Evolutionary conservation across 768 basidiomycete genomes (phyloP).

Genomic region (Pleurotus eryngii): DNA sequence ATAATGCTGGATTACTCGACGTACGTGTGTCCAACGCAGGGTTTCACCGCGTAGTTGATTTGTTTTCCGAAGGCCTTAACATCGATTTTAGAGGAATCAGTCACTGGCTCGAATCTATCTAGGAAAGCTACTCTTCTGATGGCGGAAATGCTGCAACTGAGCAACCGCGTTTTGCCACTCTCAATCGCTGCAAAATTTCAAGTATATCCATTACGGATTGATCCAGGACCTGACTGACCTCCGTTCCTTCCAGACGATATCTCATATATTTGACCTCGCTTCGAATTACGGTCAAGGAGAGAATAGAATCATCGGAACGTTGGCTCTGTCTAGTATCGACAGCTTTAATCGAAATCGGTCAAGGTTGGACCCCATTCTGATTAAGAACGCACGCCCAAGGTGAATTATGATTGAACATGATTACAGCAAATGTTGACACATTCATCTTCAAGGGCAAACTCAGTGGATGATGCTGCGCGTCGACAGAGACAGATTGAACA

Average conservation of each 20-base stretch:
- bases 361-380: slow-evolving; percentile 56
- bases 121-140: slow-evolving; percentile 89
- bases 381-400: slow-evolving; percentile 65
- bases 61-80: slow-evolving; percentile 64
- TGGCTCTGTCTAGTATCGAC: slow-evolving; percentile 84
- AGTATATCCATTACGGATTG: slow-evolving; percentile 32
- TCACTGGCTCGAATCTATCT: slow-evolving; percentile 67
- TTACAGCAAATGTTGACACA: background rate
- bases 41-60: background rate
- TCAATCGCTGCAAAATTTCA: slow-evolving; percentile 82
- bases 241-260: slow-evolving; percentile 58
- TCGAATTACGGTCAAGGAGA: slow-evolving; percentile 75
- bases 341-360: slow-evolving; percentile 89
- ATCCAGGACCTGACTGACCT: background rate
- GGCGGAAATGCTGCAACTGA: slow-evolving; percentile 86
- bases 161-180: slow-evolving; percentile 83
- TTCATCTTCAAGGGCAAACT: slow-evolving; percentile 55
- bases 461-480: slow-evolving; percentile 80
- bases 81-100: slow-evolving; percentile 78
- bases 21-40: slow-evolving; percentile 38
- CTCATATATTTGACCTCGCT: slow-evolving; percentile 81
- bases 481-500: slow-evolving; percentile 90
- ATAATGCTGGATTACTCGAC: slow-evolving; percentile 85
- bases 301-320: slow-evolving; percentile 78
- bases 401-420: slow-evolving; percentile 19